Base-by-base conservation (phyloP, 2,329 filamentous ascomycete species). In the Lachnum nothofagi region DNA sequence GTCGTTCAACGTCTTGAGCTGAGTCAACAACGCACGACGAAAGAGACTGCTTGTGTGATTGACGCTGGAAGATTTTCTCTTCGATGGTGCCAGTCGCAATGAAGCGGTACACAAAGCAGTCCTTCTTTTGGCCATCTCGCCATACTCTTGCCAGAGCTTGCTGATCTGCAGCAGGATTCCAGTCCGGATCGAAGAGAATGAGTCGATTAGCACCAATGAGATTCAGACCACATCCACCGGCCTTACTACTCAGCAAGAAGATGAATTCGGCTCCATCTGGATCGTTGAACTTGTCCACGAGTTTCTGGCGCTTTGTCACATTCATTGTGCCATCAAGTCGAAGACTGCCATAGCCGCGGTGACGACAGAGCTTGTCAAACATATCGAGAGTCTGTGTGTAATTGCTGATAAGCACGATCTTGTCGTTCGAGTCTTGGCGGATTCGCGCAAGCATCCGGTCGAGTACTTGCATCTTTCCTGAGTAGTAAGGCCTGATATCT, bases 61-160 rank as follows among this genome's bases (percentile, higher is more conserved):
- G 93, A 8, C 94, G 85, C 68, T 98, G 93, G 72, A 98, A 98
- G 59, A 98, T 96, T 72, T 98, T 98, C 69, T 98, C 93, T 65
- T 98, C 93, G 53, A 98, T 98, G 0, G 91, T 96, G 3, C 93
- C 93, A 0, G 94, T 97, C 0, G 91, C 88, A 61, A 98, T 98
- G 71, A 98, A 98, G n/a, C 93, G 87, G 68, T 98, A 98, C 14
- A 98, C 93, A 62, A 98, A 98, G 64, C 93, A 98, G 64, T 98
- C 93, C 66, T 98, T 98, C 77, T 94, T 97, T 69, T 98, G 93
- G 0, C 93, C 93, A 62, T 98, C 93, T 75, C 93, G 88, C 93
- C 93, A 98, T 17, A 98, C 93, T 73, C 93, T 87, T 29, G 93
- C 93, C 24, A 98, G 78, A 3, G 93, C 93, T 71, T 98, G 93